These are phyloP conservation scores for Thamnidium elegans DNA, from an alignment of 192 early-diverging fungal species.

Conservation along the genomic window DNA sequence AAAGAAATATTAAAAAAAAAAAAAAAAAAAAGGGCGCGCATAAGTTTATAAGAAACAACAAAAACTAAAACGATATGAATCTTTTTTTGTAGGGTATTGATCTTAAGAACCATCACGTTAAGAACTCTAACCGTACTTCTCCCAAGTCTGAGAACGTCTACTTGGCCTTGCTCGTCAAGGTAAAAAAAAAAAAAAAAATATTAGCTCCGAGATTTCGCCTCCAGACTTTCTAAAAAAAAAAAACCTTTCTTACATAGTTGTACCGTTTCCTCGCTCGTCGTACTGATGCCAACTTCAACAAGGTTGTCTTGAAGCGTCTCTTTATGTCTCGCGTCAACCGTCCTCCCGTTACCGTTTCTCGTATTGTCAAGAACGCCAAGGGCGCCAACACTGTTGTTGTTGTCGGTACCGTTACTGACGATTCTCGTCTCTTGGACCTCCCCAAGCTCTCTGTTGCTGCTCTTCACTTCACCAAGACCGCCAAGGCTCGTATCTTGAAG, in stretches of 20 bases:
- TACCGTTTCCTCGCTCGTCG: conserved; percentile 99
- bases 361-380: conserved; percentile 78
- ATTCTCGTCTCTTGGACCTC: conserved; percentile 85
- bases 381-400: conserved; percentile 88
- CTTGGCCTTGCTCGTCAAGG: conserved; percentile 97
- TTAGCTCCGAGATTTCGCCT: background rate
- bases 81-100: conserved; percentile 86
- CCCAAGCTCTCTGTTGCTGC: conserved; percentile 97
- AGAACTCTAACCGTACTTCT: conserved; percentile 84
- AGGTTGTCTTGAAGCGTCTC: conserved; percentile 96
- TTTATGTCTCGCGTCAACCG: conserved; percentile 98
- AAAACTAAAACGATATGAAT: too few species aligned
- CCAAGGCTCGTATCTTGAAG: conserved; percentile 96
- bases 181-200: conserved; percentile 27
- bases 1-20: too few species aligned
- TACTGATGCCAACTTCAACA: conserved; percentile 98
- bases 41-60: too few species aligned
- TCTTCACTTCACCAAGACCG: conserved; percentile 93
- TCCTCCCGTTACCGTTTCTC: conserved; percentile 92
- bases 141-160: conserved; percentile 97
- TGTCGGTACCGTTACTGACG: conserved; percentile 97
- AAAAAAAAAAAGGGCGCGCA: too few species aligned
- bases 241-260: conserved; percentile 54
- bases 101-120: conserved; percentile 98
- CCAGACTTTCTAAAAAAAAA: background rate